A percentile compares a stretch with the other conserved stretches of the same genome.
phyloP scores from a whole-genome alignment of 1,139 yeast species.

The Yamadazyma diospyri region DNA sequence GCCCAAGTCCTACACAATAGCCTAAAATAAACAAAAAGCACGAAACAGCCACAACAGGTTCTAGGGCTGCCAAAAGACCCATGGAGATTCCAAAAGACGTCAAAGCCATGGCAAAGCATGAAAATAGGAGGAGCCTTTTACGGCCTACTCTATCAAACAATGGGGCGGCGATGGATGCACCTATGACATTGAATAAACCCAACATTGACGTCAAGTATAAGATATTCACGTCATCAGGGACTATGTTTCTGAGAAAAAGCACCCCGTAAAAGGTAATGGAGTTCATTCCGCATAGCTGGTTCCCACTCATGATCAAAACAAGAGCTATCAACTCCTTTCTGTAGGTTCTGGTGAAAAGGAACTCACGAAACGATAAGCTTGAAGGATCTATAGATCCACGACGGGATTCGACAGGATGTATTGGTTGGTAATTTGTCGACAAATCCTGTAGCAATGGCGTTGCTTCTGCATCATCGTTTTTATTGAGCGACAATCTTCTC shows the following conservation, averaged over 20 bases:
- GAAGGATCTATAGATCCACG: conserved; percentile 31
- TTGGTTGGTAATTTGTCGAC: conserved; percentile 4
- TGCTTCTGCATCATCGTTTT: conserved; percentile 8
- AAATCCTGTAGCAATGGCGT: conserved; percentile 15
- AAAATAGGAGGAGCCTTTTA: conserved; percentile 58
- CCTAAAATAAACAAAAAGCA: conserved; percentile 69
- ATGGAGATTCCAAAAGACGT: conserved; percentile 57
- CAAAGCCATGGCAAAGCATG: conserved; percentile 62
- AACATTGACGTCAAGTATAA: conserved; percentile 29
- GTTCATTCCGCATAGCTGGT: conserved; percentile 41
- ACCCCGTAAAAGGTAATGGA: conserved; percentile 42
- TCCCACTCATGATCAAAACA: conserved; percentile 34
- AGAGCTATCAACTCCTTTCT: conserved; percentile 29
- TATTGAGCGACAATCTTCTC: conserved; percentile 24
- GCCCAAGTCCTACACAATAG: conserved; percentile 87
- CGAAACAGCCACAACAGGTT: conserved; percentile 53
- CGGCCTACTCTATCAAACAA: conserved; percentile 57
- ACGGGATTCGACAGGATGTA: conserved; percentile 11
- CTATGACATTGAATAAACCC: conserved; percentile 28
- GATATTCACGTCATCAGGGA: conserved; percentile 24
- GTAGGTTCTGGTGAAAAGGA: conserved; percentile 19
- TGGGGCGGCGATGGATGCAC: conserved; percentile 29
- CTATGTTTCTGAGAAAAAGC: conserved; percentile 23
- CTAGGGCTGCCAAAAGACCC: conserved; percentile 50
- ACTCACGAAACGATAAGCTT: conserved; percentile 22